A percentile compares a stretch with the other conserved stretches of the same genome.
Evolutionary conservation across 1,284 basidiomycete genomes (phyloP).

Genomic region (Calocybe gambosa): DNA sequence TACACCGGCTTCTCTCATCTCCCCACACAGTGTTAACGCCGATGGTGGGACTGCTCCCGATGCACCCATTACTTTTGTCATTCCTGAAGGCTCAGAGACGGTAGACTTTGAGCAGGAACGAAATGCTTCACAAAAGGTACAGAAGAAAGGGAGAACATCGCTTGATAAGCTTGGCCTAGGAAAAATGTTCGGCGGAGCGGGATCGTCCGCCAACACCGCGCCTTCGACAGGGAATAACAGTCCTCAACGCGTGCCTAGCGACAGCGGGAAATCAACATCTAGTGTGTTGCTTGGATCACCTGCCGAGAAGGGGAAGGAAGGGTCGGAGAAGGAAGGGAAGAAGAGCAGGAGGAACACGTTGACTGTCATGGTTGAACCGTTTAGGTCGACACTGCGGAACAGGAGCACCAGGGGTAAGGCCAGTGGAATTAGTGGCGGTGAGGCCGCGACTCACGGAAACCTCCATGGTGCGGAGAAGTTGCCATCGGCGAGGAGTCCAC

Average conservation of each 20-base stretch:
- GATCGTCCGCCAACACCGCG: not conserved
- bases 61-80: constrained; percentile 25
- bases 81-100: constrained; percentile 10
- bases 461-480: constrained; percentile 15
- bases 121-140: constrained; percentile 25
- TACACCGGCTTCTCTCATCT: constrained; percentile 7
- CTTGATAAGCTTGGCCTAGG: constrained; percentile 32
- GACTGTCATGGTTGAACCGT: constrained; percentile 77
- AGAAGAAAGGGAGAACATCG: constrained; percentile 29
- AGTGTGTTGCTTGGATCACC: constrained; percentile 21
- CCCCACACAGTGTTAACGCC: constrained; percentile 30
- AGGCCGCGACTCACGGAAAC: constrained; percentile 12
- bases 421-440: constrained; percentile 22
- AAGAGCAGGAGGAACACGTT: constrained; percentile 72
- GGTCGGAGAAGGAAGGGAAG: constrained; percentile 31
- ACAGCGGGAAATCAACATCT: constrained; percentile 17
- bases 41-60: constrained; percentile 45
- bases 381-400: constrained; percentile 54
- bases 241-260: constrained; percentile 22
- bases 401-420: constrained; percentile 35
- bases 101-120: constrained; percentile 29
- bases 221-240: too few relatives aligned
- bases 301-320: constrained; percentile 18
- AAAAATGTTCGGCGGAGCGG: constrained; percentile 30
- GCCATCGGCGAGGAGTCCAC: constrained; percentile 6